A percentile compares a stretch with the other conserved stretches of the same genome.
Evolutionary conservation across 192 early-diverging fungal genomes (phyloP).

Genomic region (Cladochytrium replicatum): DNA sequence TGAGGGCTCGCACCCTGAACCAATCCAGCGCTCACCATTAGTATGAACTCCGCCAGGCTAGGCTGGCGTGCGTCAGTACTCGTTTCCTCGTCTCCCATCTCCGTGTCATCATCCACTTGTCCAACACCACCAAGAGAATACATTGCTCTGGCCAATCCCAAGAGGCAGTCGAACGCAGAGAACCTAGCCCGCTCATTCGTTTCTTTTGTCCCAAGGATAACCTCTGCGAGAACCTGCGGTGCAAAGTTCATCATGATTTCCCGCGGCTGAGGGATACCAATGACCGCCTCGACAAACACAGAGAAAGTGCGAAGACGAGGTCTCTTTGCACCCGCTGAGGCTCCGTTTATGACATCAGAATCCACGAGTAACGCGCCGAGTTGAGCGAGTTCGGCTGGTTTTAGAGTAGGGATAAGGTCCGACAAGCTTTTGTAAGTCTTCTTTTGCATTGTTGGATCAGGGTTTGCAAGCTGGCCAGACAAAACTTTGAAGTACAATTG

Average conservation of each 20-base stretch:
- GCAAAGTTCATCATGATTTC: slow-evolving; percentile 65
- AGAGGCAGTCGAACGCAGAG: slow-evolving; percentile 72
- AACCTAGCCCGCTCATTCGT: slow-evolving; percentile 76
- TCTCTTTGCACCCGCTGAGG: slow-evolving; percentile 64
- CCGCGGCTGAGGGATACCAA: slow-evolving; percentile 14
- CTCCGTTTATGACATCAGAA: slow-evolving; percentile 53
- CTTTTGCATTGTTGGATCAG: slow-evolving; percentile 77
- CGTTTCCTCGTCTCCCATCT: slow-evolving; percentile 20
- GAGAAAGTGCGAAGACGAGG: slow-evolving; percentile 65
- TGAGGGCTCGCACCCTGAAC: slow-evolving; percentile 79
- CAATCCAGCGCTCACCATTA: slow-evolving; percentile 90
- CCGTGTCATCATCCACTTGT: slow-evolving; percentile 9
- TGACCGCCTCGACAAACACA: slow-evolving; percentile 43
- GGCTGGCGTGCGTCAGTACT: slow-evolving; percentile 5
- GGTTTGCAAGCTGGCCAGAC: slow-evolving; percentile 47
- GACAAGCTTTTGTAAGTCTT: slow-evolving; percentile 79
- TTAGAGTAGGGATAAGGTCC: slow-evolving; percentile 22
- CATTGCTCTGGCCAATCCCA: slow-evolving; percentile 90
- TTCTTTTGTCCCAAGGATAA: slow-evolving; percentile 89
- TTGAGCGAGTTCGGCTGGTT: slow-evolving; percentile 33
- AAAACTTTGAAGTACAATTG: slow-evolving; percentile 34
- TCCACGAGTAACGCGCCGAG: slow-evolving; percentile 56
- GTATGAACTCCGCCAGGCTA: slow-evolving; percentile 64
- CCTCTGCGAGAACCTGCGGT: slow-evolving; percentile 79
- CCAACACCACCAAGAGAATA: slow-evolving; percentile 14